Percentiles rank a stretch among this genome's conserved stretches.
Conservation (phyloP, 1,139 yeast genomes). For the Pneumocystis oryctolagi region DNA sequence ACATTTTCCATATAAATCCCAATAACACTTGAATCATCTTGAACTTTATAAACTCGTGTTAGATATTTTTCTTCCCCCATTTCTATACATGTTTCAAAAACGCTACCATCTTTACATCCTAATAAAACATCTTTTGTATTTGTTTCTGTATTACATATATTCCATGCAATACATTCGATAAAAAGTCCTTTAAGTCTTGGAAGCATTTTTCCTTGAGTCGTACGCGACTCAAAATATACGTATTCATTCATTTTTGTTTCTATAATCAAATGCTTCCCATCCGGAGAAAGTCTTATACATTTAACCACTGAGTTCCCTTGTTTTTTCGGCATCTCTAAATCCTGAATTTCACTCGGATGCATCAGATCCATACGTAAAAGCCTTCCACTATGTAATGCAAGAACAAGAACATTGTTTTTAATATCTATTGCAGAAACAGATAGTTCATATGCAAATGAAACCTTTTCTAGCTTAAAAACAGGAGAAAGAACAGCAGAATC, state of each 20-base stretch:
- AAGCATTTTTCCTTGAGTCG: conserved; percentile 28
- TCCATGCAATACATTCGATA: conserved; percentile 33
- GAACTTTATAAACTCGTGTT: conserved; percentile 20
- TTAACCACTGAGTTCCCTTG: conserved; percentile 23
- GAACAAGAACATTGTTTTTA: conserved; percentile 33
- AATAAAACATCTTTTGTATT: conserved; percentile 36
- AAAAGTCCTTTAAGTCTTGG: conserved; percentile 31
- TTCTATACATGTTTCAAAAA: conserved; percentile 36
- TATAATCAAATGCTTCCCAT: conserved; percentile 37
- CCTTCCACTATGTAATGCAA: conserved; percentile 33
- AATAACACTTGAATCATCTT: background rate
- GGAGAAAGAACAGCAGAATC: background rate
- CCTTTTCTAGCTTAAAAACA: conserved; percentile 31
- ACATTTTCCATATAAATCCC: background rate
- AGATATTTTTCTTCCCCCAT: conserved; percentile 28
- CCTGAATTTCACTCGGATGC: conserved; percentile 35
- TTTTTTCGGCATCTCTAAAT: conserved; percentile 14
- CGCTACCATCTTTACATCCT: conserved; percentile 33
- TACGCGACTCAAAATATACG: conserved; percentile 29
- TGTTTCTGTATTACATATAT: conserved; percentile 26
- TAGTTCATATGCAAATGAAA: conserved; percentile 39
- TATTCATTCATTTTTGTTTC: conserved; percentile 34
- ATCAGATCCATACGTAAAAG: conserved; percentile 40
- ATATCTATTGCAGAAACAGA: conserved; percentile 34
- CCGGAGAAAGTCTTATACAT: conserved; percentile 33